Evolutionary conservation across 257 asterid species (phyloP).

Genomic region (Buddleja alternifolia): DNA sequence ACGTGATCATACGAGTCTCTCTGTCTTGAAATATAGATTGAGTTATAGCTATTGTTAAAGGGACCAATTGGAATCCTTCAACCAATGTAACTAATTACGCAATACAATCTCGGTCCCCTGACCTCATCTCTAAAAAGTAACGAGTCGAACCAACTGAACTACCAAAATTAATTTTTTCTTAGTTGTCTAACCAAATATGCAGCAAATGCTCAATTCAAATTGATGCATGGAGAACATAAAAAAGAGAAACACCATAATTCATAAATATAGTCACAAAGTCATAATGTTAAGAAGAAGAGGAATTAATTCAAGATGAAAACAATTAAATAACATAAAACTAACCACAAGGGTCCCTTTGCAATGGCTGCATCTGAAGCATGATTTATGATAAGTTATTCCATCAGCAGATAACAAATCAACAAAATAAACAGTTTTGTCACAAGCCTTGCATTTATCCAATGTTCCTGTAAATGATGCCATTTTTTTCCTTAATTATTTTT

Average conservation of each 20-base stretch:
- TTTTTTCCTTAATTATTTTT: neutral
- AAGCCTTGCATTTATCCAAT: conserved; percentile 61
- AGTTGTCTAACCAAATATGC: too few species aligned
- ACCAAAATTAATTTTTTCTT: too few species aligned
- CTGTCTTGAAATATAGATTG: too few species aligned
- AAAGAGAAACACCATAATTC: neutral
- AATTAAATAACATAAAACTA: neutral
- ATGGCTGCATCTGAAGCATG: conserved; percentile 61
- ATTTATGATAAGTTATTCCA: conserved; percentile 55
- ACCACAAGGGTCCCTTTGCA: conserved; percentile 70
- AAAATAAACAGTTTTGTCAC: conserved; percentile 60
- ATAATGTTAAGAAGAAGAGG: too few species aligned
- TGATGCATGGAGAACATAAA: neutral
- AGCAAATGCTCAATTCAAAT: neutral
- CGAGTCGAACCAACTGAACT: too few species aligned
- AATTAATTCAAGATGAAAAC: too few species aligned
- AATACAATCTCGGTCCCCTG: too few species aligned
- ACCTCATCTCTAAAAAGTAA: too few species aligned
- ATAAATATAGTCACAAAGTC: neutral
- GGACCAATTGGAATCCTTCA: too few species aligned
- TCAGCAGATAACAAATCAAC: conserved; percentile 66
- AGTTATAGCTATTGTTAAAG: too few species aligned
- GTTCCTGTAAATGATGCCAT: conserved; percentile 59
- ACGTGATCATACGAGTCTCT: too few species aligned
- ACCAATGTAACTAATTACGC: too few species aligned